Percentiles rank a stretch among this genome's conserved stretches.
These are phyloP conservation scores for Ceraceosorus bombacis DNA, from an alignment of 1,284 basidiomycete species.

Conservation along the genomic window DNA sequence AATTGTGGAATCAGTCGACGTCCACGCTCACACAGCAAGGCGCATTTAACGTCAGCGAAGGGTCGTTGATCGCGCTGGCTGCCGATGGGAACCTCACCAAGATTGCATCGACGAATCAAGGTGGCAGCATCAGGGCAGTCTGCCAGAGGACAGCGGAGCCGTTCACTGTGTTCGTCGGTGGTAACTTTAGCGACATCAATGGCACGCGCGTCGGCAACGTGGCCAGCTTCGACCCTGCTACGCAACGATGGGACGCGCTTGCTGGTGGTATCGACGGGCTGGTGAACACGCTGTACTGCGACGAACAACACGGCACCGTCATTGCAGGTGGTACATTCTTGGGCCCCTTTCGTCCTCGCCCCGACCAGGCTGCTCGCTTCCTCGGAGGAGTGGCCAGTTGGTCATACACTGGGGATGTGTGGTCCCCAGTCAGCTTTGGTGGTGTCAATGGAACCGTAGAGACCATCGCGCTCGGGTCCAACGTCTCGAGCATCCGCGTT, in stretches of 20 bases:
- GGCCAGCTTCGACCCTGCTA: constrained; percentile 29
- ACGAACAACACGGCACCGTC: constrained; percentile 61
- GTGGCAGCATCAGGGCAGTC: constrained; percentile 45
- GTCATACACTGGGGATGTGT: constrained; percentile 60
- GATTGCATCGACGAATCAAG: constrained; percentile 40
- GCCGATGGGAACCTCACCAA: constrained; percentile 36
- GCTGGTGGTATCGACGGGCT: constrained; percentile 55
- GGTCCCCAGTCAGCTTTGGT: constrained; percentile 71
- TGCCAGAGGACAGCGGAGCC: constrained; percentile 34
- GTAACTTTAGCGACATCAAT: constrained; percentile 44
- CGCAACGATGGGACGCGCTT: constrained; percentile 20
- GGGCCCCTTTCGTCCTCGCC: constrained; percentile 36
- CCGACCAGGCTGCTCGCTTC: constrained; percentile 41
- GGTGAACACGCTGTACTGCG: constrained; percentile 74
- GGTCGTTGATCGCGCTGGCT: constrained; percentile 37
- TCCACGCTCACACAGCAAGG: constrained; percentile 23
- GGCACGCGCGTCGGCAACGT: constrained; percentile 33
- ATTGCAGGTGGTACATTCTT: constrained; percentile 78
- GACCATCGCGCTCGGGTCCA: constrained; percentile 68
- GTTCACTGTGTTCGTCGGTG: constrained; percentile 44
- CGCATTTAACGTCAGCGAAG: constrained; percentile 26
- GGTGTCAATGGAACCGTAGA: constrained; percentile 73
- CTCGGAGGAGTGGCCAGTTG: constrained; percentile 69
- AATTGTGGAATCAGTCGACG: constrained; percentile 30
- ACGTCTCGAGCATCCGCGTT: constrained; percentile 70